Evolutionary conservation across 441 rosid genomes (phyloP), one percentile per base, ranked within the genome.

Genomic region (Arabidopsis lyrata): DNA sequence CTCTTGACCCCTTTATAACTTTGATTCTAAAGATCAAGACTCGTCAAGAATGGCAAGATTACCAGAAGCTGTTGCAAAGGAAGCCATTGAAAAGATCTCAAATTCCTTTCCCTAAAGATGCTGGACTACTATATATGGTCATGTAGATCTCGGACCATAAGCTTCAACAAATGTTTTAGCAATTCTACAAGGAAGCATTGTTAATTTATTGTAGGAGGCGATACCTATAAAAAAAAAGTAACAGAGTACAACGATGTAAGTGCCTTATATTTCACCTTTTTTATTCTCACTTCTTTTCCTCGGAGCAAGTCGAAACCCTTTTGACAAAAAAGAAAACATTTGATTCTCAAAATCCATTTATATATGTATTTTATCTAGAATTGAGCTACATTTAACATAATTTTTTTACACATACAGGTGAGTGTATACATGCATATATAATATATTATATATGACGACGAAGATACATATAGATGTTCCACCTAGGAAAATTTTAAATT

Each of bases 41-140:
- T 20, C 6, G 13, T 49, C 7, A 14, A 2, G 13, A 36, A 36
- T 12, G 12, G 3, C 39, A 53, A 27, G 35, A 13, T 53, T 27
- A 53, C 38, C 20, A 89, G 84, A 88, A 81, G 86, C 90, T 55
- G 84, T 83, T 72, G 86, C 84, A 13, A 49, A 41, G 10, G 88
- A 85, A 60, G 77, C 79, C 3, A 32, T 1, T 66, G 85, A 80
- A 10, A 15, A 78, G 53, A 77, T 70, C 65, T 70, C 90, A 31
- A 67, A 75, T 49, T 72, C 58, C 47, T 73, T 54, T 41, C 15
- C 48, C 35, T 63, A 12, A 41, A 41, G 15, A 3, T 71, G 52
- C 34, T 14, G 52, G 52, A 18, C 20, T 18, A 27, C 13, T 41
- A 24, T 50, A 41, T 41, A 41, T 36, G 13, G 1, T 35, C 15